phyloP scores from a whole-genome alignment of 1,284 basidiomycete genomes.

The Spongispora temasekensis region DNA sequence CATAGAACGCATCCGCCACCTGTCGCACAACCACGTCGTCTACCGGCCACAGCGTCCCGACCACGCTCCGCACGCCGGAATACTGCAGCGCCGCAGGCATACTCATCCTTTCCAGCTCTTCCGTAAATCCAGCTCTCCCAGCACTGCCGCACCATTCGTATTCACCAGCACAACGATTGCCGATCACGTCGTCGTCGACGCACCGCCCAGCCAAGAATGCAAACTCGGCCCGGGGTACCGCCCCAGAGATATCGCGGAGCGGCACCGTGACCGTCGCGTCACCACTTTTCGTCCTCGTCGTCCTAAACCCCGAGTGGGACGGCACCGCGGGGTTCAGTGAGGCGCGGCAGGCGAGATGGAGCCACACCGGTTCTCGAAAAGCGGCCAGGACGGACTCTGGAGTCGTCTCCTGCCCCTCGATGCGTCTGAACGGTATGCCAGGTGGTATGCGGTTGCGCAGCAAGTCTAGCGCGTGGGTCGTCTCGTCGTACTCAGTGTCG shows the following conservation, averaged over 20 bases:
- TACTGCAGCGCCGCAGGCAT: slow-evolving; percentile 22
- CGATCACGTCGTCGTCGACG: no score
- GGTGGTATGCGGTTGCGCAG: slow-evolving; percentile 25
- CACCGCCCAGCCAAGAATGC: slow-evolving; percentile 39
- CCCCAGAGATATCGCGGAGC: slow-evolving; percentile 30
- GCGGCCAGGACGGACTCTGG: slow-evolving; percentile 11
- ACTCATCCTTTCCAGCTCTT: no score
- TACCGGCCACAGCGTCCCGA: slow-evolving; percentile 26
- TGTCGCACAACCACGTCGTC: slow-evolving; percentile 16
- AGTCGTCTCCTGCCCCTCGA: slow-evolving; percentile 25
- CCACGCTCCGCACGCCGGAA: slow-evolving; percentile 22
- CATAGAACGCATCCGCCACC: slow-evolving; percentile 25
- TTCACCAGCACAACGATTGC: no score
- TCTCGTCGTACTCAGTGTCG: neutral
- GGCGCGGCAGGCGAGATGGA: slow-evolving; percentile 29
- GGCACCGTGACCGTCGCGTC: slow-evolving; percentile 16
- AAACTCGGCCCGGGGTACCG: slow-evolving; percentile 31
- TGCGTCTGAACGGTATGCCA: slow-evolving; percentile 18
- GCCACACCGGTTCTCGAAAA: slow-evolving; percentile 26
- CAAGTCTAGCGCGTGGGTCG: slow-evolving; percentile 11
- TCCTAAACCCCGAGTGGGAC: slow-evolving; percentile 27
- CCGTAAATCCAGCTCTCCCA: no score
- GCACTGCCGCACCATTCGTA: slow-evolving; percentile 3
- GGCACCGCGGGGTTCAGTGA: slow-evolving; percentile 16
- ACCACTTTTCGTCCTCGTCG: slow-evolving; percentile 14